Conservation (phyloP, 148 eudicot species). For the Heliosperma pusillum region DNA sequence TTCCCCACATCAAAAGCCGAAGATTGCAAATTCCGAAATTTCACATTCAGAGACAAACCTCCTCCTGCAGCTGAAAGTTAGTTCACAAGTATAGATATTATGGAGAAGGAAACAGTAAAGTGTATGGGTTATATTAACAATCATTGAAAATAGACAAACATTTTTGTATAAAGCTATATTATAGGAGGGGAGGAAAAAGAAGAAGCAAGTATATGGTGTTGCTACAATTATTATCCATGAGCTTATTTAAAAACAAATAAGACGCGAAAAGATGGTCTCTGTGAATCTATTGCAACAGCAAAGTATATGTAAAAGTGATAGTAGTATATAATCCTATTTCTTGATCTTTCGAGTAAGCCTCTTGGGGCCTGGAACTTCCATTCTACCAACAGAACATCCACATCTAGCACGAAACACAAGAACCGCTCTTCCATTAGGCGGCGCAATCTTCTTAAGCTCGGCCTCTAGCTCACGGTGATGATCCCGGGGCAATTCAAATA, state of each 20-base stretch:
- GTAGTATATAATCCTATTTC: slow-evolving; percentile 45
- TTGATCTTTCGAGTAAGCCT: slow-evolving; percentile 59
- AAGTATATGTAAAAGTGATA: slow-evolving; percentile 3
- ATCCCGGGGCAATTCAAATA: slow-evolving; percentile 75
- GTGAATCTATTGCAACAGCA: slow-evolving; percentile 8
- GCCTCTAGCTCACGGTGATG: slow-evolving; percentile 72
- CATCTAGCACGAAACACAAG: slow-evolving; percentile 71
- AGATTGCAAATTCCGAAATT: not conserved
- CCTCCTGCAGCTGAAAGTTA: not conserved
- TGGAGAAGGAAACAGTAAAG: not conserved
- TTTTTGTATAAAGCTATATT: slow-evolving; percentile 9
- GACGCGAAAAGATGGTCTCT: slow-evolving; percentile 11
- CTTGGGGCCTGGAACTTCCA: slow-evolving; percentile 82
- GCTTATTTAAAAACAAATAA: slow-evolving; percentile 25
- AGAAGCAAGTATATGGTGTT: slow-evolving; percentile 28
- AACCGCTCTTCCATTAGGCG: slow-evolving; percentile 79
- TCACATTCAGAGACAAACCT: not conserved
- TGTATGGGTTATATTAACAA: not conserved
- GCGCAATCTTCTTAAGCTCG: slow-evolving; percentile 89
- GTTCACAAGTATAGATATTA: slow-evolving; percentile 1
- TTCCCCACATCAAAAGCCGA: not conserved
- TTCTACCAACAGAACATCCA: slow-evolving; percentile 81
- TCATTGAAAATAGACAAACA: not conserved
- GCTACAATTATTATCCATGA: slow-evolving; percentile 34
- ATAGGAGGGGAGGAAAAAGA: not conserved